Evolutionary conservation across 2,329 filamentous ascomycete genomes (phyloP).

Genomic region (Aspergillus terreus): DNA sequence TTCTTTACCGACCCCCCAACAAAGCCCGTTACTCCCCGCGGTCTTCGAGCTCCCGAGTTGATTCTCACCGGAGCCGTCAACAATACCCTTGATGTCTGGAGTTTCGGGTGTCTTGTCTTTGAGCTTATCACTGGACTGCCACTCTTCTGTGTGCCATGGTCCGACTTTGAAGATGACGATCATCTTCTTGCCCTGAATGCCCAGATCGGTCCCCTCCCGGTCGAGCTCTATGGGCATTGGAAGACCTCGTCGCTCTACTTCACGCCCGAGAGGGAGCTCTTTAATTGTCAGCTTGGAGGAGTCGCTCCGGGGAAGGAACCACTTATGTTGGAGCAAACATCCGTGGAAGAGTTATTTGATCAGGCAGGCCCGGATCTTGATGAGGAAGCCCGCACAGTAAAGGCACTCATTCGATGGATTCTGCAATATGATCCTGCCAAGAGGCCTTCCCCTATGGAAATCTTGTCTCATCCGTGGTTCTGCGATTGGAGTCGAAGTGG

Average conservation of each 20-base stretch:
- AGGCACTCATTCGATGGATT: constrained; percentile 24
- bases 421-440: constrained; percentile 26
- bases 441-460: constrained; percentile 24
- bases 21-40: constrained; percentile 20
- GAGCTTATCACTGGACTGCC: constrained; percentile 27
- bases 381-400: constrained; percentile 23
- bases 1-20: constrained; percentile 21
- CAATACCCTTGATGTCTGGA: constrained; percentile 27
- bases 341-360: constrained; percentile 24
- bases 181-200: no score
- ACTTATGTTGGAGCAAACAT: constrained; percentile 17
- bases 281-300: constrained; percentile 18
- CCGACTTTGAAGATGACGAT: not conserved
- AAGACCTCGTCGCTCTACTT: constrained; percentile 24
- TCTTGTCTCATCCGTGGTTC: constrained; percentile 30
- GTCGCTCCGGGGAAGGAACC: constrained; percentile 18
- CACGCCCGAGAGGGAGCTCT: constrained; percentile 16
- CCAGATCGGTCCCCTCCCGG: no score
- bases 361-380: constrained; percentile 19
- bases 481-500: constrained; percentile 10
- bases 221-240: constrained; percentile 12
- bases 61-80: constrained; percentile 22
- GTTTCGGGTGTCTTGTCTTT: constrained; percentile 29
- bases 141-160: constrained; percentile 19
- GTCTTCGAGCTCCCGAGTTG: constrained; percentile 26